Evolutionary conservation across 371 early-diverging fungal species (phyloP), one percentile per base, ranked within the genome.

Genomic region (Polyrhizophydium stewartii): DNA sequence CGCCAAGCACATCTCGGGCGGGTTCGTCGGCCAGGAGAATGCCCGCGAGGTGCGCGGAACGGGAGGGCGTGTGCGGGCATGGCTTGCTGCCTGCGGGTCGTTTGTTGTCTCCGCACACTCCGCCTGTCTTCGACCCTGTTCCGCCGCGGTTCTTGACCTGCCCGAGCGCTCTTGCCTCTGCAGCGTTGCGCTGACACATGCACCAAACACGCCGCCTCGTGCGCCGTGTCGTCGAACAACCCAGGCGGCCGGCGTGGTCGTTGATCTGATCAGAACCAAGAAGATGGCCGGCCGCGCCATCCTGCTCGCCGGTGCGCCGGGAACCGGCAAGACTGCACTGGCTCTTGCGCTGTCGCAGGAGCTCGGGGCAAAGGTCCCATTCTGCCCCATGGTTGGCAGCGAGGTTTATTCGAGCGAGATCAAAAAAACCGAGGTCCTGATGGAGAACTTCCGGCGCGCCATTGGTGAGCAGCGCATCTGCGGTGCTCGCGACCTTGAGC

Each of bases 381-480:
- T 97, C 78, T 95, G 96, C 63, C 94, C 95, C 28, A 96, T 99
- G 90, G 95, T 94, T 16, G 99, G 96, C 27, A 91, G 92, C 68
- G 99, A 99, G 78, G 97, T 99, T 19, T 96, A 92, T 70, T 96
- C 96, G 35, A 85, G 92, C 52, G 96, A 97, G 74, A 91, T 98
- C 62, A 98, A 97, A 73, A 99, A 99, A 82, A 96, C 98, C 7
- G 99, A 98, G 72, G 93, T 95, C 17, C 79, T 99, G 53, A 97
- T 95, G 94, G 98, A 99, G 68, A 97, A 95, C 82, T 96, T 99
- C 72, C 85, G 99, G 58, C 82, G 97, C 58, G 92, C 98, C 24
- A 96, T 99, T 66, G 97, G 93, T 79, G 67, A 38, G n/a, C 57
- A 32, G 17, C 16, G 1, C 21, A 52, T 35, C 35, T 3, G 35